These are phyloP conservation scores for Termitomyces sp. DNA, from an alignment of 768 basidiomycete species.

Conservation along the genomic window DNA sequence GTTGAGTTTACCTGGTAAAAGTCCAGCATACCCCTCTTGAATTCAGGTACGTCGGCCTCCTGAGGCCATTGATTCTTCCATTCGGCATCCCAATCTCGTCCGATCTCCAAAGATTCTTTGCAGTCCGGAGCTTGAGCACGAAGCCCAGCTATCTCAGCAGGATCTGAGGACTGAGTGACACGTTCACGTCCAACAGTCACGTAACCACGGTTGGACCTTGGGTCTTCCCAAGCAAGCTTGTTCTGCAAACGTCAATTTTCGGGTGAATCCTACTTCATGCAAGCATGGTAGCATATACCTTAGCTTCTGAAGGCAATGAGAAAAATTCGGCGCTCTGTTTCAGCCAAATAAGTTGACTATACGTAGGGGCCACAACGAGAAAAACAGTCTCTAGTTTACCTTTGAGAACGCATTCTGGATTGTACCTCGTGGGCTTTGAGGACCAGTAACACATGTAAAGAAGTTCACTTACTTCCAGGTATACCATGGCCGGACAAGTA, in stretches of 20 bases:
- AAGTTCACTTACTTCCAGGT: conserved; percentile 33
- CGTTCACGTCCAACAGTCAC: conserved; percentile 80
- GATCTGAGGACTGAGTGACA: conserved; percentile 70
- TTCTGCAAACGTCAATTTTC: conserved; percentile 32
- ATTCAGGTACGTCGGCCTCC: conserved; percentile 58
- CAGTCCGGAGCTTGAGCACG: conserved; percentile 76
- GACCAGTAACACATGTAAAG: neutral
- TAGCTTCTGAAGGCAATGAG: conserved; percentile 53
- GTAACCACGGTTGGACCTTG: conserved; percentile 83
- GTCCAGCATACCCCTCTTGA: conserved; percentile 68
- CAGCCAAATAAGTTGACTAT: neutral
- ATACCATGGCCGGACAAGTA: conserved; percentile 79
- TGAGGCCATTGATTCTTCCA: conserved; percentile 84
- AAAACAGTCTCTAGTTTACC: conserved; percentile 32
- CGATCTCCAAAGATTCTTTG: conserved; percentile 90
- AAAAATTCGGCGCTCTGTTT: conserved; percentile 78
- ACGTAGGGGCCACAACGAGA: neutral
- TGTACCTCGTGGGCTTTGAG: conserved; percentile 27
- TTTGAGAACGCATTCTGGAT: conserved; percentile 63
- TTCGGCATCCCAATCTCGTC: conserved; percentile 73
- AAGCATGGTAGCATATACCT: conserved; percentile 37
- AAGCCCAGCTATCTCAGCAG: conserved; percentile 67
- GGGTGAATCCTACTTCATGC: neutral
- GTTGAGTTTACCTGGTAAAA: conserved; percentile 60
- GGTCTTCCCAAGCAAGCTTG: conserved; percentile 78